Percentiles rank a stretch among this genome's conserved stretches.
These are phyloP conservation scores for Vigna angularis DNA, from an alignment of 306 rosid genomes.

Conservation along the genomic window DNA sequence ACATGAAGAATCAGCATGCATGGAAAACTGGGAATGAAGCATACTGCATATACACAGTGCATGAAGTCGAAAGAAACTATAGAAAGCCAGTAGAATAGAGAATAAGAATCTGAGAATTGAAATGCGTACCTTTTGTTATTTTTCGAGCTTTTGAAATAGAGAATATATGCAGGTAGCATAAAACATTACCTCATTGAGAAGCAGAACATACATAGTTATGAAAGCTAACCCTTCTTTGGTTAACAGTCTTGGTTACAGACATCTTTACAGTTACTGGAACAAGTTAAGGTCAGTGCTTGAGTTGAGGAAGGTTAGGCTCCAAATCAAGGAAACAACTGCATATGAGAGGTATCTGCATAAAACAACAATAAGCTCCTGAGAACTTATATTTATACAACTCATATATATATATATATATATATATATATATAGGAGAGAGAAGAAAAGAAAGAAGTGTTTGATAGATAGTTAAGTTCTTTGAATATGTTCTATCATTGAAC, in stretches of 20 bases:
- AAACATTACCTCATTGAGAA: neutral
- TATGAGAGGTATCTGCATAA: neutral
- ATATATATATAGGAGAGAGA: neutral
- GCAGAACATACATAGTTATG: neutral
- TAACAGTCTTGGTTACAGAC: neutral
- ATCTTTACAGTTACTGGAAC: neutral
- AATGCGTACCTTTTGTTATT: neutral
- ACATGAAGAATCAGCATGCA: neutral
- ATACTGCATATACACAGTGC: neutral
- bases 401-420: too few species aligned
- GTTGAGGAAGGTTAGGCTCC: neutral
- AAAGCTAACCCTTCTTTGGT: neutral
- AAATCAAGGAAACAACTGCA: neutral
- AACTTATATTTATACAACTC: neutral
- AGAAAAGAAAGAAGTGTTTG: neutral
- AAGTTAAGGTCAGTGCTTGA: neutral
- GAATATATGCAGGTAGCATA: neutral
- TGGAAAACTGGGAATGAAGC: neutral
- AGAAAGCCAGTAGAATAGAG: neutral
- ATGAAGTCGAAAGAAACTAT: neutral
- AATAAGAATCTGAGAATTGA: neutral
- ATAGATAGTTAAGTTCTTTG: too few species aligned
- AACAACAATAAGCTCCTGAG: neutral
- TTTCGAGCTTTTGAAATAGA: neutral
- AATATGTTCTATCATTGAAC: too few species aligned